Evolutionary conservation across 805 yeast genomes (phyloP).

Genomic region (Starmerella vitae): DNA sequence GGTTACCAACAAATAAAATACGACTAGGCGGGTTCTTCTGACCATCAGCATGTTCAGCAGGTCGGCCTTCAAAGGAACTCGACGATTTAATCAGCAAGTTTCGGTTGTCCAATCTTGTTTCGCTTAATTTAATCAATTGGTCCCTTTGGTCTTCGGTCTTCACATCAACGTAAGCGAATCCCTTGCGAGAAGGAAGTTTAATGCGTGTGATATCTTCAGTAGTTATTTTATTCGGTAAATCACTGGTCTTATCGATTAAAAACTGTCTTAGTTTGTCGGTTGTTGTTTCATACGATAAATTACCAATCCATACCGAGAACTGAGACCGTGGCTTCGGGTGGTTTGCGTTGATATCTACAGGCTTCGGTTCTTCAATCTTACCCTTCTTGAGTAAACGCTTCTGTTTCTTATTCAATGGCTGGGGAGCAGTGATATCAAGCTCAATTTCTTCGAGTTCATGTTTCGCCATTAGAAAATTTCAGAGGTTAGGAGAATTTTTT

Average conservation of each 20-base stretch:
- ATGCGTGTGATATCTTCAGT: constrained; percentile 57
- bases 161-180: constrained; percentile 88
- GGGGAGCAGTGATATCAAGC: constrained; percentile 38
- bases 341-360: constrained; percentile 23
- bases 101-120: constrained; percentile 65
- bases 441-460: constrained; percentile 30
- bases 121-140: constrained; percentile 55
- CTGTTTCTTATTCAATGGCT: constrained; percentile 85
- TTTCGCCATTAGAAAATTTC: constrained; percentile 10
- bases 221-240: constrained; percentile 26
- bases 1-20: constrained; percentile 81
- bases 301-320: constrained; percentile 86
- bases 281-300: constrained; percentile 70
- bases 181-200: constrained; percentile 58
- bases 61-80: constrained; percentile 76
- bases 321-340: constrained; percentile 20
- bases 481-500: background rate
- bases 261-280: constrained; percentile 59
- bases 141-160: constrained; percentile 44
- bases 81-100: constrained; percentile 74
- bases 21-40: constrained; percentile 74
- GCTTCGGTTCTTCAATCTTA: constrained; percentile 25
- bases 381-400: constrained; percentile 69
- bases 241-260: constrained; percentile 38
- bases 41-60: constrained; percentile 37